Percentiles rank a stretch among this genome's conserved stretches.
phyloP scores from a whole-genome alignment of 441 rosid species.

The Brassica hybrid region DNA sequence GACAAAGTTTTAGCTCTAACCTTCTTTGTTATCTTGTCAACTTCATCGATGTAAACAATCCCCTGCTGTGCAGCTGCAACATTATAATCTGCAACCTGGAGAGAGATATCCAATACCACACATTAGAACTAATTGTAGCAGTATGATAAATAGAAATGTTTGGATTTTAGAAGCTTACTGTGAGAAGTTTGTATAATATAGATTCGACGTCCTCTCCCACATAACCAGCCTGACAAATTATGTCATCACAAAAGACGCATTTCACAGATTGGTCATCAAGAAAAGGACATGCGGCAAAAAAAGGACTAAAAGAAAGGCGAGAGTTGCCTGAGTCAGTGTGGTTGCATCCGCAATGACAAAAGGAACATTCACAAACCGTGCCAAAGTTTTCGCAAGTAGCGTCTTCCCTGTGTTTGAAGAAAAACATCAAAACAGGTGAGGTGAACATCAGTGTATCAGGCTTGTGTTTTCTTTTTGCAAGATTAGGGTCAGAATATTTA shows the following conservation, averaged over 20 bases:
- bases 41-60: constrained; percentile 97
- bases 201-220: constrained; percentile 99
- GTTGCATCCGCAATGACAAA: constrained; percentile 98
- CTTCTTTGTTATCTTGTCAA: constrained; percentile 99
- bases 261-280: constrained; percentile 37
- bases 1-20: constrained; percentile 36
- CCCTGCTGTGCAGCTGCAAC: constrained; percentile 99
- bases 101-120: neutral
- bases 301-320: constrained; percentile 35
- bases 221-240: constrained; percentile 87
- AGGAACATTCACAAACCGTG: constrained; percentile 98
- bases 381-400: constrained; percentile 97
- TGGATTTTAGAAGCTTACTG: constrained; percentile 48
- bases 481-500: constrained; percentile 41
- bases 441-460: neutral
- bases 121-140: too few species aligned
- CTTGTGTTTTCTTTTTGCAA: neutral
- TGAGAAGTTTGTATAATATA: constrained; percentile 92
- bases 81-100: constrained; percentile 92
- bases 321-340: constrained; percentile 92
- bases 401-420: constrained; percentile 94
- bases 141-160: neutral
- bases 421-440: constrained; percentile 34
- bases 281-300: constrained; percentile 31
- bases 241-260: too few species aligned